Evolutionary conservation across 352 stramenopile genomes (phyloP), one percentile per base, ranked within the genome.

Genomic region (Phytophthora pistaciae): DNA sequence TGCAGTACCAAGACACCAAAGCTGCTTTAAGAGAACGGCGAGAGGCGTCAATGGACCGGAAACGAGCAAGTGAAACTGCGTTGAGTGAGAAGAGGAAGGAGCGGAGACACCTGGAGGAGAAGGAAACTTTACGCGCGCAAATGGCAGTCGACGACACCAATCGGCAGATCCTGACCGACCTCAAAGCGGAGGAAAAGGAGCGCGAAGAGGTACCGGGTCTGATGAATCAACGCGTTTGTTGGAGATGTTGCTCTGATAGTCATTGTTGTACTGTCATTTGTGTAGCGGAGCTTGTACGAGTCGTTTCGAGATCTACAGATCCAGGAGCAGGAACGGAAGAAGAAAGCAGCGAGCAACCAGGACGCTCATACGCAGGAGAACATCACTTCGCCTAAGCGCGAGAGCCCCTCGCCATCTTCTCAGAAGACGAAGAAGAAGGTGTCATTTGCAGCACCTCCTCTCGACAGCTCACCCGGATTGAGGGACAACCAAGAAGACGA

Each of bases 91-190:
- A 86, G 46, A 75, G 84, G 11, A 87, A 87, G 54, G 81, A 93
- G 1, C 68, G 69, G 13, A 87, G 80, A 40, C 74, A 93, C 44
- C 60, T 81, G 21, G 88, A 92, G 36, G 87, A 96, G 62, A 92
- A 91, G 56, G 82, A 89, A 25, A 90, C 84, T 11, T 67, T 96
- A 33, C 84, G 89, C 3, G 89, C 88, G 3, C 89, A 96, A 60
- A 94, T 96, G 89, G 83, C 82, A 1, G 82, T 96, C 9, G 88
- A 94, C 44, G 87, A 96, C 49, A 66, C 74, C 8, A 93, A 93
- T 53, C 84, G 87, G 4, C 87, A 94, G 63, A 79, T 94, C 20
- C 70, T 96, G 10, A 67, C 70, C 4, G 87, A 95, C 56, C 68
- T 94, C 16, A 94, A 95, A 50, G 84, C 83, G 1, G 81, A 91